Percentiles rank a stretch among this genome's conserved stretches.
These are phyloP conservation scores for Aspergillus hiratsukae DNA, from an alignment of 2,329 filamentous ascomycete genomes.

Conservation along the genomic window DNA sequence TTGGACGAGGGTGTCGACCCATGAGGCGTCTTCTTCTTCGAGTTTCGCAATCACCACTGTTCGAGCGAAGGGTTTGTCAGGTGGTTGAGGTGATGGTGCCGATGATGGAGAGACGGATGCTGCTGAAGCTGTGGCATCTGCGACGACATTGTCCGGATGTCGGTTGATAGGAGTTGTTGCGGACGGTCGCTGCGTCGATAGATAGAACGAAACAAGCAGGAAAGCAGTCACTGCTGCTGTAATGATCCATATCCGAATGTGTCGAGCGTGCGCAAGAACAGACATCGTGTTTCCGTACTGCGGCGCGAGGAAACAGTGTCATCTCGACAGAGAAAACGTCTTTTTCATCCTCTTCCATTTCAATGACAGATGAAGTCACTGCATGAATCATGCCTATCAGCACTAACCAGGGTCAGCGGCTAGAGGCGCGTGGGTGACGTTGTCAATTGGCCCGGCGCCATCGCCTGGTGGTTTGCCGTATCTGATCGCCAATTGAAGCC, in stretches of 20 bases:
- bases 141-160: background rate
- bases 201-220: background rate
- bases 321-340: background rate
- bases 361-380: background rate
- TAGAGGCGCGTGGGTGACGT: too few species aligned
- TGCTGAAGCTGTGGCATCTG: background rate
- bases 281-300: background rate
- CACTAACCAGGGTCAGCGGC: too few species aligned
- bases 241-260: background rate
- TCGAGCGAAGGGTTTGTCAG: background rate
- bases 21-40: conserved; percentile 5
- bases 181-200: background rate
- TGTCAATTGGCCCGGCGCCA: background rate
- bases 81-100: background rate
- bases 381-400: too few species aligned
- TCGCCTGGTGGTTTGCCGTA: too few species aligned
- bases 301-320: background rate
- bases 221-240: background rate
- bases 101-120: background rate
- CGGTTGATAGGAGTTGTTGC: background rate
- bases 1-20: conserved; percentile 1
- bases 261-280: background rate
- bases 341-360: background rate
- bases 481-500: too few species aligned
- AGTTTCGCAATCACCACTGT: conserved; percentile 5